Evolutionary conservation across 495 filamentous ascomycete genomes (phyloP).

Genomic region (Penicillium fimorum): DNA sequence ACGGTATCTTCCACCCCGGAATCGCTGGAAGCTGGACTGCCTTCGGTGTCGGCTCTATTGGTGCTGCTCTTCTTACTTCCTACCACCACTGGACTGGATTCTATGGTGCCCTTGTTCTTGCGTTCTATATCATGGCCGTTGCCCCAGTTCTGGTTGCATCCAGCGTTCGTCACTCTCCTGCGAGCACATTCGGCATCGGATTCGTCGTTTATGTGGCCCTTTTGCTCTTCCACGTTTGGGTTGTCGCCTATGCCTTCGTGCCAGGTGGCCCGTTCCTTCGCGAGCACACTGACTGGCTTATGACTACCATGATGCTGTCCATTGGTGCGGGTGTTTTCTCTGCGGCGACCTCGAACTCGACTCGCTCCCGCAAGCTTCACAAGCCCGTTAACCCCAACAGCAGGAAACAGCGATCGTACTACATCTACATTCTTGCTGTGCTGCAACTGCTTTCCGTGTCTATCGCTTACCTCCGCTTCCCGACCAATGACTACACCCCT

Average conservation of each 20-base stretch:
- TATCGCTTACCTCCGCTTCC: conserved; percentile 90
- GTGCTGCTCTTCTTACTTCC: conserved; percentile 76
- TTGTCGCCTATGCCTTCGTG: conserved; percentile 99
- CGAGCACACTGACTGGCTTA: conserved; percentile 94
- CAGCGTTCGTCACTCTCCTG: conserved; percentile 72
- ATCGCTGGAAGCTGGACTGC: conserved; percentile 76
- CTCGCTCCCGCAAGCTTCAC: conserved; percentile 35
- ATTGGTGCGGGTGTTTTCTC: conserved; percentile 87
- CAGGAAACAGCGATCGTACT: conserved; percentile 61
- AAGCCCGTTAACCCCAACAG: conserved; percentile 55
- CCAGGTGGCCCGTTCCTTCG: conserved; percentile 90
- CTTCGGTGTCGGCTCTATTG: conserved; percentile 72
- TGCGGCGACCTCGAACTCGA: conserved; percentile 54
- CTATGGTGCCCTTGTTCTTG: conserved; percentile 73
- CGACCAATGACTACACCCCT: conserved; percentile 84
- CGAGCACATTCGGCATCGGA: conserved; percentile 76
- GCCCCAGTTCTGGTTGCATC: conserved; percentile 71
- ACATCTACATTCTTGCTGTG: conserved; percentile 66
- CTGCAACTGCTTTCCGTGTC: conserved; percentile 78
- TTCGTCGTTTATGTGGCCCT: conserved; percentile 89
- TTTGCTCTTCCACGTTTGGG: conserved; percentile 94
- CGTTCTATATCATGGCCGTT: conserved; percentile 81
- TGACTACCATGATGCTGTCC: conserved; percentile 78
- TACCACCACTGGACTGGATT: conserved; percentile 87
- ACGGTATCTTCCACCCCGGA: conserved; percentile 70